phyloP scores from a whole-genome alignment of 345 rosid genomes.

The Hibiscus tridactylites region DNA sequence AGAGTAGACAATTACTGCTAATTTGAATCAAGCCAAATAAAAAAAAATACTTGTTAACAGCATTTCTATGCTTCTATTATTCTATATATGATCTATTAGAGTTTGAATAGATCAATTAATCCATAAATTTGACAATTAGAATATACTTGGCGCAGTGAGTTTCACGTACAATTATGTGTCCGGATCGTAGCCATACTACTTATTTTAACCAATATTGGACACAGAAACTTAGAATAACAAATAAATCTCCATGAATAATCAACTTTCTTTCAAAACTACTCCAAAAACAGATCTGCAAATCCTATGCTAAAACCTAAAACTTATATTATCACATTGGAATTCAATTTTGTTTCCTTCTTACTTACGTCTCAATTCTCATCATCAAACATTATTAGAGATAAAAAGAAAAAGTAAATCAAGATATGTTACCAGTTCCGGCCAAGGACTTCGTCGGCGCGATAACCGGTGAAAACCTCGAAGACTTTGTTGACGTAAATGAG shows the following conservation, averaged over 20 bases:
- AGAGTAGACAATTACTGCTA: not conserved
- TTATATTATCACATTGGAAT: not conserved
- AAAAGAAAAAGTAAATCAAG: not conserved
- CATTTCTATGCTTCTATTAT: not conserved
- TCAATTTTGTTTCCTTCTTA: not conserved
- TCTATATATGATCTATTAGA: not conserved
- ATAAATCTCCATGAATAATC: not conserved
- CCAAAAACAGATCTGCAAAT: not conserved
- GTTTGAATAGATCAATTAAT: not conserved
- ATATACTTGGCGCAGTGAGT: too few species aligned
- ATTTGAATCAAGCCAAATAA: not conserved
- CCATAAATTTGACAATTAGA: not conserved
- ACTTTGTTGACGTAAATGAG: constrained; percentile 77
- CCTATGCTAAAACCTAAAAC: not conserved
- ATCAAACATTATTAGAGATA: not conserved
- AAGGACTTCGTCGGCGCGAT: constrained; percentile 82
- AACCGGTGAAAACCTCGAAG: constrained; percentile 85
- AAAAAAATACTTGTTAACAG: not conserved
- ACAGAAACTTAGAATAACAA: not conserved
- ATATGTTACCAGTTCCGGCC: constrained; percentile 55
- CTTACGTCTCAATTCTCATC: not conserved
- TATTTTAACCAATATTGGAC: not conserved
- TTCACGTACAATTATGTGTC: too few species aligned
- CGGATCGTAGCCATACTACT: too few species aligned
- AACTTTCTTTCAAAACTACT: not conserved